These are phyloP conservation scores for Thraustochytrium striatum DNA, from an alignment of 352 stramenopile genomes.

Conservation along the genomic window DNA sequence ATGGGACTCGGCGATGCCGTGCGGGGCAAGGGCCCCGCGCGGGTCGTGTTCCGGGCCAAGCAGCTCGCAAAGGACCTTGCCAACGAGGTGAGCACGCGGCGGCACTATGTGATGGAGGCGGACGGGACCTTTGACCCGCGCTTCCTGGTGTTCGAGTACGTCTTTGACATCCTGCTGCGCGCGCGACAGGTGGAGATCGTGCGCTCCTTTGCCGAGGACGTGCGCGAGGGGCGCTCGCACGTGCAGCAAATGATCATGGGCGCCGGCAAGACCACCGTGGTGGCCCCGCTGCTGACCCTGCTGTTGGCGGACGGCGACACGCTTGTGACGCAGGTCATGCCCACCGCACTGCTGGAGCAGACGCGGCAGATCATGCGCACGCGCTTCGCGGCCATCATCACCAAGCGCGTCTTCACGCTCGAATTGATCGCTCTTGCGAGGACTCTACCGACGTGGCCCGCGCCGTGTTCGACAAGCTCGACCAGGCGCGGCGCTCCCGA, in stretches of 20 bases:
- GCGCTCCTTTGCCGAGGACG: conserved; percentile 90
- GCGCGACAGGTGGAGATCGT: conserved; percentile 97
- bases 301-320: conserved; percentile 92
- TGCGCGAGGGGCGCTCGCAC: conserved; percentile 65
- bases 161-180: conserved; percentile 94
- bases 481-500: conserved; percentile 67
- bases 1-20: not conserved
- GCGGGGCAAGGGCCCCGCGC: not conserved
- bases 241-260: conserved; percentile 99
- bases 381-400: conserved; percentile 93
- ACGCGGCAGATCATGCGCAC: conserved; percentile 92
- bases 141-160: conserved; percentile 99
- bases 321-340: conserved; percentile 93
- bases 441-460: too few species aligned
- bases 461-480: too few species aligned
- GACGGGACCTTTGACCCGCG: conserved; percentile 84
- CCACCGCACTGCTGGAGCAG: conserved; percentile 95
- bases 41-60: conserved; percentile 7
- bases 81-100: not conserved
- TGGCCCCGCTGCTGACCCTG: conserved; percentile 94
- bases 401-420: conserved; percentile 98
- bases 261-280: conserved; percentile 98
- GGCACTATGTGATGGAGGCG: conserved; percentile 22
- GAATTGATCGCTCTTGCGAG: conserved; percentile 68
- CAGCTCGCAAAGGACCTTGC: conserved; percentile 11